Conservation (phyloP, 306 rosid species). For the Styphnolobium japonicum region DNA sequence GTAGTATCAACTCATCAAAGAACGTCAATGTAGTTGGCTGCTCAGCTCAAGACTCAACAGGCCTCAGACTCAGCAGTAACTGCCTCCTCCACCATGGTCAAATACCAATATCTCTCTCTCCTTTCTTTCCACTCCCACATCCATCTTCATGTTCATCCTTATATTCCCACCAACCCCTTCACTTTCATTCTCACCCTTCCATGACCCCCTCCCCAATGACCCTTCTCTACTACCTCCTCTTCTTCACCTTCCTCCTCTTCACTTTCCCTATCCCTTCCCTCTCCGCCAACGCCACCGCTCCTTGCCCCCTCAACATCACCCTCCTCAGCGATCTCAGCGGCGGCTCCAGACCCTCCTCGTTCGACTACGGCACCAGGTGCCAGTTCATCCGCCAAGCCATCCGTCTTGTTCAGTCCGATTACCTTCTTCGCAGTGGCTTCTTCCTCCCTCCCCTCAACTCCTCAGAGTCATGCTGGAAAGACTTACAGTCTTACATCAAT, state of each 20-base stretch:
- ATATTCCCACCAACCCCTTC: background rate
- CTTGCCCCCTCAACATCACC: constrained; percentile 76
- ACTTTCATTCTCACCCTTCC: background rate
- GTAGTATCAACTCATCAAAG: background rate
- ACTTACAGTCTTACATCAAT: constrained; percentile 32
- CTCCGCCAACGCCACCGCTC: background rate
- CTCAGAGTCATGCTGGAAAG: constrained; percentile 18
- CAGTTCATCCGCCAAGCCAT: constrained; percentile 51
- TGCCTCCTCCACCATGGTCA: background rate
- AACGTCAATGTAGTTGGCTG: background rate
- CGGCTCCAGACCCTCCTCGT: constrained; percentile 1
- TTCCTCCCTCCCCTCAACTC: constrained; percentile 44
- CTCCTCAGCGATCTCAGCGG: constrained; percentile 40
- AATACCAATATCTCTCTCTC: background rate
- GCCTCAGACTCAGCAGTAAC: background rate
- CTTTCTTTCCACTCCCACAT: background rate
- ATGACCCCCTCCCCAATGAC: background rate
- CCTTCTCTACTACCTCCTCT: background rate
- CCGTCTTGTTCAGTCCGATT: constrained; percentile 58
- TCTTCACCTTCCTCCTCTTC: background rate
- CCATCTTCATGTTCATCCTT: background rate
- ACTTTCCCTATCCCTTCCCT: background rate
- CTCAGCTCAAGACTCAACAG: too few relatives aligned
- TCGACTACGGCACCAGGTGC: constrained; percentile 36
- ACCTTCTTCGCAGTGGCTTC: constrained; percentile 46